Evolutionary conservation across 2,329 filamentous ascomycete species (phyloP).

Genomic region (Pseudogymnoascus sp.): DNA sequence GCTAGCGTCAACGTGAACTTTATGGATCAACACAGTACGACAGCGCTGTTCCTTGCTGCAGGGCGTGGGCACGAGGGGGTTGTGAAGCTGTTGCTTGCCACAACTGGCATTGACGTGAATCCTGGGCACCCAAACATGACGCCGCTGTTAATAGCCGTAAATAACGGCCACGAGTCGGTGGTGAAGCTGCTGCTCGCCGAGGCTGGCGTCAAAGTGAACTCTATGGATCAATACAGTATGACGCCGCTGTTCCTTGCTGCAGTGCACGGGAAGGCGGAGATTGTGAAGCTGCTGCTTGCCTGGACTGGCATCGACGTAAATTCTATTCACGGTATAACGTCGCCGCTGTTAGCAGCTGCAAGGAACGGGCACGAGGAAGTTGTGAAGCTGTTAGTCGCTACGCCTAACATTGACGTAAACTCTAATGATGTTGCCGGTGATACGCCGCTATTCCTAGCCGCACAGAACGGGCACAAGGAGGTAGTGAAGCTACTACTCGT

Average conservation of each 20-base stretch:
- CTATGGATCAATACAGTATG: no score
- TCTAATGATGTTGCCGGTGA: neutral
- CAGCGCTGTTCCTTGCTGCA: no score
- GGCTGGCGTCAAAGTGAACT: no score
- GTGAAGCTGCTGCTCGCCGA: conserved; percentile 10
- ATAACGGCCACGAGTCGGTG: neutral
- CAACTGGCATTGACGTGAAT: neutral
- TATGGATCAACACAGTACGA: no score
- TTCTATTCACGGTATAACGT: conserved; percentile 5
- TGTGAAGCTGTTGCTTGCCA: conserved; percentile 16
- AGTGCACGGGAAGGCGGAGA: conserved; percentile 20
- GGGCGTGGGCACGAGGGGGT: conserved; percentile 22
- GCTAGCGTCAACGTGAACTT: no score
- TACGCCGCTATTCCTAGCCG: no score
- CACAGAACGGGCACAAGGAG: conserved; percentile 16
- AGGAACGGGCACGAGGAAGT: neutral
- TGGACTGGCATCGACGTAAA: neutral
- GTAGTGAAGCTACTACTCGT: conserved; percentile 21
- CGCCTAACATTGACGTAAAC: neutral
- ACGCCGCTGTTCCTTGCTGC: no score
- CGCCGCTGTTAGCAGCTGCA: neutral
- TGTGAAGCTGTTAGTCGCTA: neutral
- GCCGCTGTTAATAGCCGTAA: conserved; percentile 4
- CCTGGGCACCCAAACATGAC: neutral
- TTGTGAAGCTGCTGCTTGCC: conserved; percentile 19